Evolutionary conservation across 1,139 yeast genomes (phyloP), one percentile per base, ranked within the genome.

Genomic region (Blastobotrys proliferans): DNA sequence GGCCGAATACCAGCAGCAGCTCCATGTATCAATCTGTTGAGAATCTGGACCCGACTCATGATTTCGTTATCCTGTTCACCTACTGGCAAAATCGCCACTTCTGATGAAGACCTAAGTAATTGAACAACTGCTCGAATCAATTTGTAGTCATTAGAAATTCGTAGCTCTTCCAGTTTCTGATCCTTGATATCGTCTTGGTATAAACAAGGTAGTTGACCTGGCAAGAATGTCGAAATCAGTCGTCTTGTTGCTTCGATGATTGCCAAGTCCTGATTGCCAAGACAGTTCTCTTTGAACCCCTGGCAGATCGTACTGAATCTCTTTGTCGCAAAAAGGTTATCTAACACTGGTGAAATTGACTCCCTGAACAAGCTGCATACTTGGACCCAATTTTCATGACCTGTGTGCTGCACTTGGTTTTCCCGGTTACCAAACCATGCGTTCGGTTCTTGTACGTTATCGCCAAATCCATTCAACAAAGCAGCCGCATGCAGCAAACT

Each of bases 221-320:
- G 32, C 28, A 27, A 17, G 13, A 37, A 29, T 9, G 31, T 26
- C 9, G 32, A 14, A 19, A 61, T 45, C 3, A 63, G 41, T 47
- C 63, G 65, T 16, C 66, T 54, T 40, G 63, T 53, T n/a, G 62
- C 62, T 46, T 64, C 68, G 26, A 63, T 45, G 34, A 53, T 58
- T 27, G 55, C 66, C 54, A 46, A 46, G 44, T 53, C 52, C 31
- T 56, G 58, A 20, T 51, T 56, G 19, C 19, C 33, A 10, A 14
- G 14, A 27, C 13, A 6, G 16, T 8, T 16, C n/a, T 34, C 10
- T 10, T 19, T 20, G 11, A 35, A 17, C n/a, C 19, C 20, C 21
- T 18, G 16, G 20, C 35, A 35, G 9, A 41, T 38, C 17, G 31
- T 37, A 6, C 49, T 28, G 39, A 59, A 54, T 35, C 56, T 47